A percentile compares a stretch with the other conserved stretches of the same genome.
Evolutionary conservation across 2,329 filamentous ascomycete genomes (phyloP).

Genomic region (Zopfia rhizophila): DNA sequence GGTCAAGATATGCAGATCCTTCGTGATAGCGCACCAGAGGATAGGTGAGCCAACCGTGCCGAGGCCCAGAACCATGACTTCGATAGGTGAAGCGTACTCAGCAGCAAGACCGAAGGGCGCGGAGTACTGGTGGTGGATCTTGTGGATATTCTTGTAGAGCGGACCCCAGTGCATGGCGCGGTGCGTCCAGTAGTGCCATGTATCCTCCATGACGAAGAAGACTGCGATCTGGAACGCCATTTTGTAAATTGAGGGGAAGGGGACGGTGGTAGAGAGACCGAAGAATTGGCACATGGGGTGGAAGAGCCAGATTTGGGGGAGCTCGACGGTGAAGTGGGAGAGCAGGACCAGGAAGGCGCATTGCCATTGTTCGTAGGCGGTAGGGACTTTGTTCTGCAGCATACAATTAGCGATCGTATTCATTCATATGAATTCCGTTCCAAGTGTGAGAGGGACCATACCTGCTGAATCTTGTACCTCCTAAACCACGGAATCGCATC

Average conservation of each 20-base stretch:
- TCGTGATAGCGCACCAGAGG: slow-evolving; percentile 82
- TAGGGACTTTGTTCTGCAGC: slow-evolving; percentile 81
- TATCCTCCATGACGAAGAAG: slow-evolving; percentile 95
- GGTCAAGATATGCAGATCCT: slow-evolving; percentile 91
- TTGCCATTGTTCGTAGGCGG: slow-evolving; percentile 91
- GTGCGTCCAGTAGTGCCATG: slow-evolving; percentile 99
- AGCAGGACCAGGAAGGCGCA: slow-evolving; percentile 93
- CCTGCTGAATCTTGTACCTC: slow-evolving; percentile 93
- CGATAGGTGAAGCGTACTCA: slow-evolving; percentile 97
- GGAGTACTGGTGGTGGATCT: slow-evolving; percentile 99
- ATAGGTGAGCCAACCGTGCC: slow-evolving; percentile 87
- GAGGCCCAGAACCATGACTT: slow-evolving; percentile 92
- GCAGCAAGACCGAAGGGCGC: slow-evolving; percentile 96
- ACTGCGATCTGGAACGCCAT: slow-evolving; percentile 92
- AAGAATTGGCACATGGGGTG: slow-evolving; percentile 95
- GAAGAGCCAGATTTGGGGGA: slow-evolving; percentile 99
- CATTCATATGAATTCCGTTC: too few relatives aligned
- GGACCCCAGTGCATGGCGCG: slow-evolving; percentile 92
- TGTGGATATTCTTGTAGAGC: slow-evolving; percentile 96
- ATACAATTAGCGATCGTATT: slow-evolving; percentile 27
- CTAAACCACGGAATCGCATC: slow-evolving; percentile 88
- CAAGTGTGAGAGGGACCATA: too few relatives aligned
- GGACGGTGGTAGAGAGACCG: slow-evolving; percentile 86
- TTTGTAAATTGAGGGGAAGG: slow-evolving; percentile 85
- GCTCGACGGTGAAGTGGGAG: slow-evolving; percentile 96